These are phyloP conservation scores for Hysterium pulicare DNA, from an alignment of 2,329 filamentous ascomycete species.

Conservation along the genomic window DNA sequence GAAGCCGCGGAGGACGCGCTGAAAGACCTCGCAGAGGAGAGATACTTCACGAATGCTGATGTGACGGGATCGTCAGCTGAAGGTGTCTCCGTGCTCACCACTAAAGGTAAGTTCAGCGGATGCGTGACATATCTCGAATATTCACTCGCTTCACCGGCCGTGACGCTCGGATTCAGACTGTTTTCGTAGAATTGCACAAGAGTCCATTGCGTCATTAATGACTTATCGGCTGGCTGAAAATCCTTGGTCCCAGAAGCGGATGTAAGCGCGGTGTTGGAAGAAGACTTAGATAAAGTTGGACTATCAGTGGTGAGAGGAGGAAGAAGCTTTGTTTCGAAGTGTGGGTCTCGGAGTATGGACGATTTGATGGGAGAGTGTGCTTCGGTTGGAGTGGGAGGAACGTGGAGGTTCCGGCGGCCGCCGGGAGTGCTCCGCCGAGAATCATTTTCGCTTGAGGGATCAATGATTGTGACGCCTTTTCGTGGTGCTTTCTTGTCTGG, in stretches of 20 bases:
- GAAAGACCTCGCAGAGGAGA: slow-evolving; percentile 50
- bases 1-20: neutral
- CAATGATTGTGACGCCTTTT: slow-evolving; percentile 69
- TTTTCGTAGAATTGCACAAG: slow-evolving; percentile 81
- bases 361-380: slow-evolving; percentile 37
- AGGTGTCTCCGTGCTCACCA: slow-evolving; percentile 66
- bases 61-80: slow-evolving; percentile 47
- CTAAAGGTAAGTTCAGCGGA: slow-evolving; percentile 82
- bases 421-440: slow-evolving; percentile 18
- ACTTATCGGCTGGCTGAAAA: slow-evolving; percentile 65
- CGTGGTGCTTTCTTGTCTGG: slow-evolving; percentile 59
- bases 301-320: slow-evolving; percentile 23
- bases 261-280: slow-evolving; percentile 22
- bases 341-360: slow-evolving; percentile 42
- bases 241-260: slow-evolving; percentile 15
- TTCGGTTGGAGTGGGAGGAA: slow-evolving; percentile 17
- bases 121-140: slow-evolving; percentile 88
- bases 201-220: slow-evolving; percentile 81
- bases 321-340: slow-evolving; percentile 32
- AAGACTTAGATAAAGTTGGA: too few relatives aligned
- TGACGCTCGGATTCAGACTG: slow-evolving; percentile 81
- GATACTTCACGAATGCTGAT: slow-evolving; percentile 75
- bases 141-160: slow-evolving; percentile 71
- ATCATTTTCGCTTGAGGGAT: slow-evolving; percentile 49
- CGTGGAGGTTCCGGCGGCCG: slow-evolving; percentile 16